Base-by-base conservation (phyloP, 2,329 filamentous ascomycete genomes). In the Amylocarpus encephaloides region DNA sequence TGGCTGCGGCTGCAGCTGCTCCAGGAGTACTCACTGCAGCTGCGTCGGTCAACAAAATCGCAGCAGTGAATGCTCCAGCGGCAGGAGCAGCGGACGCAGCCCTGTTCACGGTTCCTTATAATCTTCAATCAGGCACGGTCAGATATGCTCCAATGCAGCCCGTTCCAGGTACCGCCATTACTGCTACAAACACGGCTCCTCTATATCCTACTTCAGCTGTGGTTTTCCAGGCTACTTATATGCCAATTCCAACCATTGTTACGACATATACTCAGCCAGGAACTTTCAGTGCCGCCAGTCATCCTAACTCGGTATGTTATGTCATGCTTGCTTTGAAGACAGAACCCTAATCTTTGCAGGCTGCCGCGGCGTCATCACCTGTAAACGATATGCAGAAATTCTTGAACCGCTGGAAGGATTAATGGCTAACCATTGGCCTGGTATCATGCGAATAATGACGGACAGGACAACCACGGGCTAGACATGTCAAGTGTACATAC, bases 111-210 rank as follows among this genome's bases (percentile, higher is more conserved):
- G 62, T 60, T 10, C 63, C 67, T 15, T 71, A 66, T 48, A 62
- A 59, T 42, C 41, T 64, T 35, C 68, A 71, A 55, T 66, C 64
- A 9, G 69, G 68, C 2, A 47, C 53, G 13, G 67, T 63, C 2
- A 66, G 60, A 59, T 71, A 70, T 52, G 69, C 69, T 40, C 67
- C 68, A 12, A 70, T 71, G 68, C 68, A 70, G 52, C 63, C 62
- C 26, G 57, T 67, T 39, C 68, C 68, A 18, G 59, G 59, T n/a
- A 66, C 64, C 7, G 57, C 53, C 1, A 71, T 71, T 40, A 69
- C 66, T 29, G 66, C 65, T n/a, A 68, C 66, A 13, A 64, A 64
- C 12, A 64, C 62, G n/a, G 57, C 55, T 19, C 67, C 64, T 43
- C 60, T 66, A 22, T 67, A 63, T 49, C 66, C 68, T 34, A 68